Conservation (phyloP, 108 stramenopile species). For the Pinguiococcus pyrenoidosus region DNA sequence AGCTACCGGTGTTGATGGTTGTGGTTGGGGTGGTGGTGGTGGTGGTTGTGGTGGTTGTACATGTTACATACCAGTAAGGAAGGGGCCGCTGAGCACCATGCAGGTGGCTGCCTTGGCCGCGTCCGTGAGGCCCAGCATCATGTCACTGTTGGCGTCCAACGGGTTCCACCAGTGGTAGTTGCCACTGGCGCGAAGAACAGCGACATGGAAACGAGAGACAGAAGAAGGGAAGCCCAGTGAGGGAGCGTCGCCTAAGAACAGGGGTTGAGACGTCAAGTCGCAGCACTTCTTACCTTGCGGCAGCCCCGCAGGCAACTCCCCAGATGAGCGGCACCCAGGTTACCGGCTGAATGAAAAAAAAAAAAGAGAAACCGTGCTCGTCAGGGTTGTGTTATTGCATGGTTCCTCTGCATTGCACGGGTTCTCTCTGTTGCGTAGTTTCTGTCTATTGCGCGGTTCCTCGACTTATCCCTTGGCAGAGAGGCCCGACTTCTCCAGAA, state of each 20-base stretch:
- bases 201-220: background rate
- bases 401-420: too few relatives aligned
- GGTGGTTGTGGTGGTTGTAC: too few relatives aligned
- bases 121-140: conserved; percentile 7
- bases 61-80: too few relatives aligned
- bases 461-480: background rate
- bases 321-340: conserved; percentile 78
- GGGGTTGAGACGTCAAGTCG: too few relatives aligned
- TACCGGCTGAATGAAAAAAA: conserved; percentile 8
- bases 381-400: too few relatives aligned
- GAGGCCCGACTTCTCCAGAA: too few relatives aligned
- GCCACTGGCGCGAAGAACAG: conserved; percentile 72
- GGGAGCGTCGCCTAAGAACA: too few relatives aligned
- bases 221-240: background rate
- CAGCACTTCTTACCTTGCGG: too few relatives aligned
- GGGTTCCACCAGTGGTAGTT: conserved; percentile 97
- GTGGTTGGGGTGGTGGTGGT: too few relatives aligned
- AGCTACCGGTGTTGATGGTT: too few relatives aligned
- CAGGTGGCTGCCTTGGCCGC: conserved; percentile 65
- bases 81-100: conserved; percentile 73
- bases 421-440: too few relatives aligned
- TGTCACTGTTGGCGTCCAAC: conserved; percentile 63
- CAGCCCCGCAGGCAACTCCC: conserved; percentile 81
- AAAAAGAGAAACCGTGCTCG: background rate
- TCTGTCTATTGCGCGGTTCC: too few relatives aligned